Evolutionary conservation across 164 flowering plant genomes (phyloP).

Genomic region (Macadamia tetraphylla): DNA sequence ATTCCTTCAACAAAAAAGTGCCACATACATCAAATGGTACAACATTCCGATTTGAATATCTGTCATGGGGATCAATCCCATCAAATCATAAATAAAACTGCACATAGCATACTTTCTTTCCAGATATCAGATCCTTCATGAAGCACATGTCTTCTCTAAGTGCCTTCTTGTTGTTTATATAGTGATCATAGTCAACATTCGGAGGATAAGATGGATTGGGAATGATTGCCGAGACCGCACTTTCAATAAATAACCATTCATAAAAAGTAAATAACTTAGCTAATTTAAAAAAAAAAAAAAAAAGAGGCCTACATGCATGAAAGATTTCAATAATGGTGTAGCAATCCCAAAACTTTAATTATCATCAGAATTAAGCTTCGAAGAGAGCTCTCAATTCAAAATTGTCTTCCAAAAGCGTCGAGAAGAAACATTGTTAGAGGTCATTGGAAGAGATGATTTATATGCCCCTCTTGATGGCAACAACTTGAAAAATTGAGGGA

Average conservation of each 20-base stretch:
- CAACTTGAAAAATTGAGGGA: too few species aligned
- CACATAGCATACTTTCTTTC: conserved; percentile 73
- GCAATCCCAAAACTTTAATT: too few species aligned
- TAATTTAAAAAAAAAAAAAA: too few species aligned
- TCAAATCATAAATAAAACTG: conserved; percentile 86
- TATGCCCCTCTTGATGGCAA: too few species aligned
- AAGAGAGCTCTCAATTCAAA: too few species aligned
- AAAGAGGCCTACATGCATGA: too few species aligned
- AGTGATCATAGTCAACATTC: conserved; percentile 85
- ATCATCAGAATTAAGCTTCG: too few species aligned
- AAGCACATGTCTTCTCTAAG: conserved; percentile 85
- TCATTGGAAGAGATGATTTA: too few species aligned
- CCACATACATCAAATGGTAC: conserved; percentile 78
- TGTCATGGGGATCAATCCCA: conserved; percentile 78
- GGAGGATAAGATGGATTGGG: conserved; percentile 77
- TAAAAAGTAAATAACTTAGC: too few species aligned
- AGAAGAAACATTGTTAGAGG: too few species aligned
- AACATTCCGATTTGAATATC: conserved; percentile 81
- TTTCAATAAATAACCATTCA: conserved; percentile 24
- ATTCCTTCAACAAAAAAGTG: neutral
- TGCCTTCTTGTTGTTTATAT: conserved; percentile 80
- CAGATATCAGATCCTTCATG: conserved; percentile 77
- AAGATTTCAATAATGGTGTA: too few species aligned
- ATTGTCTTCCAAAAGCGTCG: too few species aligned
- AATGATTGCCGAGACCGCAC: conserved; percentile 67